phyloP scores from a whole-genome alignment of 352 stramenopile genomes.

The Phytophthora tentaculata region DNA sequence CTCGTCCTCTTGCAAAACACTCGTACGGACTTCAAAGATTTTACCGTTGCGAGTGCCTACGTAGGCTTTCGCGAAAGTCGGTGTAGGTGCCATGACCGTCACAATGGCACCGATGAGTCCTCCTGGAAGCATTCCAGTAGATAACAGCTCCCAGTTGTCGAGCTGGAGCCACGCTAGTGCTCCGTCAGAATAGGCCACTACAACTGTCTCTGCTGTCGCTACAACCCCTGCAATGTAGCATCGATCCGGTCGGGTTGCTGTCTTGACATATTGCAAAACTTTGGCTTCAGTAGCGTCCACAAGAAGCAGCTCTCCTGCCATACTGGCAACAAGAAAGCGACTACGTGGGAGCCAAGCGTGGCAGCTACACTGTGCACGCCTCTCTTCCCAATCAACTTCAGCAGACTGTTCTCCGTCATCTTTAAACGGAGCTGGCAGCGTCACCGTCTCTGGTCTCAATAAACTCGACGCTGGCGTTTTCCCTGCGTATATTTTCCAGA shows the following conservation, averaged over 20 bases:
- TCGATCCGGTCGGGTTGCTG: slow-evolving; percentile 40
- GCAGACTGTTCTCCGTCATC: slow-evolving; percentile 14
- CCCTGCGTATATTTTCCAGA: slow-evolving; percentile 77
- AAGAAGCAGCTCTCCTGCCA: slow-evolving; percentile 58
- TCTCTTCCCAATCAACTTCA: slow-evolving; percentile 55
- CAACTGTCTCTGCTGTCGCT: slow-evolving; percentile 56
- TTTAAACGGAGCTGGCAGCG: slow-evolving; percentile 5
- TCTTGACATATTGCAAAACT: slow-evolving; percentile 42
- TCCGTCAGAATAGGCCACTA: slow-evolving; percentile 60
- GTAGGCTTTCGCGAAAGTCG: slow-evolving; percentile 63
- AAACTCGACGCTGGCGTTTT: slow-evolving; percentile 35
- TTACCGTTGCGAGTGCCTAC: slow-evolving; percentile 59
- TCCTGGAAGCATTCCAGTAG: slow-evolving; percentile 39
- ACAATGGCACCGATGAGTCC: slow-evolving; percentile 20
- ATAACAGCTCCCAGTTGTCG: slow-evolving; percentile 50
- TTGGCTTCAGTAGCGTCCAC: slow-evolving; percentile 44
- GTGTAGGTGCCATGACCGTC: slow-evolving; percentile 51
- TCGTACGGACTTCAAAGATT: slow-evolving; percentile 74
- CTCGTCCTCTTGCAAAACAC: slow-evolving; percentile 57
- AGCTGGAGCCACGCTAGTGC: slow-evolving; percentile 56
- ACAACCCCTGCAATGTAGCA: slow-evolving; percentile 55
- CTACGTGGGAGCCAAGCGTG: slow-evolving; percentile 65
- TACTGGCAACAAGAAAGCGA: slow-evolving; percentile 56
- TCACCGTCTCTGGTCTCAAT: slow-evolving; percentile 37
- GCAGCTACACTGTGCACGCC: slow-evolving; percentile 51